Percentiles rank a stretch among this genome's conserved stretches.
Evolutionary conservation across 2,329 filamentous ascomycete species (phyloP).

Genomic region (Fusarium sp.): DNA sequence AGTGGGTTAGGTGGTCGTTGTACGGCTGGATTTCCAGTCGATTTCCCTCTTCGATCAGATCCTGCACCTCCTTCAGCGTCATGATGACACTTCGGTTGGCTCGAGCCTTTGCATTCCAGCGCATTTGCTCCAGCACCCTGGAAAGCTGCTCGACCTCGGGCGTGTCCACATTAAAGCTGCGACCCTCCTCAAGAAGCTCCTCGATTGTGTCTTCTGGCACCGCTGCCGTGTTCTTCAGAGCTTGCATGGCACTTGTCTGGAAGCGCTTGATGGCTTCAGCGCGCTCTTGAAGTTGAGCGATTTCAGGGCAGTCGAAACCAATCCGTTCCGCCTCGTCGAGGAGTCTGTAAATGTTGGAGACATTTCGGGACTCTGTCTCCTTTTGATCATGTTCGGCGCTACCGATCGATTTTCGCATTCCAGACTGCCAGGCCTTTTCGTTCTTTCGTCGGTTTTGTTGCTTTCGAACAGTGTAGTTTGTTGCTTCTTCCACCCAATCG

Average conservation of each 20-base stretch:
- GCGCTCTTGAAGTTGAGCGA: constrained; percentile 85
- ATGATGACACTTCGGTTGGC: constrained; percentile 72
- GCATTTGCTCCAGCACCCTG: constrained; percentile 83
- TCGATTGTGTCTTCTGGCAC: constrained; percentile 82
- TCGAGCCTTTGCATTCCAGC: constrained; percentile 86
- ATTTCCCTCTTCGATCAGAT: constrained; percentile 81
- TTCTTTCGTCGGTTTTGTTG: constrained; percentile 97
- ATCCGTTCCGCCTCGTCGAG: constrained; percentile 86
- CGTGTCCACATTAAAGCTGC: constrained; percentile 90
- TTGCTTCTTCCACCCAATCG: constrained; percentile 97
- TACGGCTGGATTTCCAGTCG: constrained; percentile 82
- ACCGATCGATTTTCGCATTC: constrained; percentile 75
- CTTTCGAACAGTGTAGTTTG: constrained; percentile 95
- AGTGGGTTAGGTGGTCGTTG: constrained; percentile 82
- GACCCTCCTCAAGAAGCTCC: constrained; percentile 89
- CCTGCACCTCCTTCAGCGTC: constrained; percentile 81
- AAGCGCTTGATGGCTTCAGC: constrained; percentile 87
- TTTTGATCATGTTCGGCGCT: constrained; percentile 74
- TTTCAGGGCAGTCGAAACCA: constrained; percentile 94
- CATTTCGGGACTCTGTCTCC: constrained; percentile 85
- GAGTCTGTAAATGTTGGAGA: constrained; percentile 88
- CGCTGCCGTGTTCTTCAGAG: constrained; percentile 73
- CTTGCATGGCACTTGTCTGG: constrained; percentile 78
- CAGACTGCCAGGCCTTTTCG: constrained; percentile 85
- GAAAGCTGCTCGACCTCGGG: constrained; percentile 88